Evolutionary conservation across 1,284 basidiomycete genomes (phyloP).

Genomic region (Ceratobasidium sp.): DNA sequence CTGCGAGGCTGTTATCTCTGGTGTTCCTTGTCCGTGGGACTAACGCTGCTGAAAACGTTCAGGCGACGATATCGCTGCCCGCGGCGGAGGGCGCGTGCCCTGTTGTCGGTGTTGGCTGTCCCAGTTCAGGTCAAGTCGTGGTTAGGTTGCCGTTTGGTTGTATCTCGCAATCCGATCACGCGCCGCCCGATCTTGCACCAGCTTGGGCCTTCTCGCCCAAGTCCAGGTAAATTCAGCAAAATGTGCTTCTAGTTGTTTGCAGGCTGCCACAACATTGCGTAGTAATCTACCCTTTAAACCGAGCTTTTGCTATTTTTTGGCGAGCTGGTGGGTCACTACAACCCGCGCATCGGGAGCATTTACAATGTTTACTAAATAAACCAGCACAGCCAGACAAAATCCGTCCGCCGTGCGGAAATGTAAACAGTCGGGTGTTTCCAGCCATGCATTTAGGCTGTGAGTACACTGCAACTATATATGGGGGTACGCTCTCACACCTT

Average conservation of each 20-base stretch:
- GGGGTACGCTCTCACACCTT: background rate
- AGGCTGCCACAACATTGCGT: background rate
- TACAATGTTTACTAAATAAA: background rate
- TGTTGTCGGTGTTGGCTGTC: constrained; percentile 2
- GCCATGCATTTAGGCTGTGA: background rate
- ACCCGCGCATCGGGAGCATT: background rate
- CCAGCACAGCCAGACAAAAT: background rate
- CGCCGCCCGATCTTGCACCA: constrained; percentile 9
- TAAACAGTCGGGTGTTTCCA: background rate
- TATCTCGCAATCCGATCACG: constrained; percentile 30
- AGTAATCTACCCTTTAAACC: background rate
- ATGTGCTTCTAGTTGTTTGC: background rate
- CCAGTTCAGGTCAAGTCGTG: background rate
- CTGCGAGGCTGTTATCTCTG: constrained; percentile 9
- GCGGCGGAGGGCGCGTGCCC: background rate
- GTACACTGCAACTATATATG: background rate
- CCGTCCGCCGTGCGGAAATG: background rate
- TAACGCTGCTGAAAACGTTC: constrained; percentile 4
- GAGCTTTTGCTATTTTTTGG: background rate
- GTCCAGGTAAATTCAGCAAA: background rate
- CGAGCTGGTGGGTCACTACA: background rate
- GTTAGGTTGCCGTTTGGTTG: constrained; percentile 14
- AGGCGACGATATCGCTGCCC: background rate
- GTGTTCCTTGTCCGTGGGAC: constrained; percentile 5
- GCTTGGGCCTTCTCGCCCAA: background rate